Conservation (phyloP, 2,329 filamentous ascomycete genomes). For the Fusarium nodosum region DNA sequence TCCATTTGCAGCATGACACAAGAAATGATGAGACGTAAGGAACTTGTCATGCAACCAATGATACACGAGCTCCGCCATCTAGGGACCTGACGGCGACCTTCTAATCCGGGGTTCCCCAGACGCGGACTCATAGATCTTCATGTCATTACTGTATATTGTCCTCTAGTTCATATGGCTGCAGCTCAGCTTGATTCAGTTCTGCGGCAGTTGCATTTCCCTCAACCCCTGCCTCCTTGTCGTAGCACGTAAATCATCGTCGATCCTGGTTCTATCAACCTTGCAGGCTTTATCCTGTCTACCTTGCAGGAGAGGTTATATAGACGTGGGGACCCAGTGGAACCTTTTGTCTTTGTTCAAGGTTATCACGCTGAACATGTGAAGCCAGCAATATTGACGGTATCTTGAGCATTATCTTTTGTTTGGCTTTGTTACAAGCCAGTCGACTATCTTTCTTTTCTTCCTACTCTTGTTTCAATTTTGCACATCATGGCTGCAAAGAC, state of each 20-base stretch:
- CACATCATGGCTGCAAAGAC: conserved; percentile 7
- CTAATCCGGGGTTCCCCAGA: conserved; percentile 22
- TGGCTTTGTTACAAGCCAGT: not conserved
- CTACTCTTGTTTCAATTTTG: not conserved
- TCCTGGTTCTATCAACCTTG: conserved; percentile 5
- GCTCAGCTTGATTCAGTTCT: conserved; percentile 15
- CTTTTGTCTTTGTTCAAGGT: not conserved
- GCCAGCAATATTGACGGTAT: not conserved
- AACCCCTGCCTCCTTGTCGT: conserved; percentile 5
- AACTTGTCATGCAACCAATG: not conserved
- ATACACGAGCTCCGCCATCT: not conserved
- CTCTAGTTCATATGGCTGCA: not conserved
- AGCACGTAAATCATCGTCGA: conserved; percentile 3
- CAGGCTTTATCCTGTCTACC: not conserved
- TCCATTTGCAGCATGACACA: not conserved
- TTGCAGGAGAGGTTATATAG: conserved; percentile 7
- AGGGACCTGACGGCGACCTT: not conserved
- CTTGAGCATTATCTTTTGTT: not conserved
- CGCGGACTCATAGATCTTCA: conserved; percentile 27
- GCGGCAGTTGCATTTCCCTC: not conserved
- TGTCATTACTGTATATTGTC: conserved; percentile 1
- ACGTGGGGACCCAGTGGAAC: not conserved
- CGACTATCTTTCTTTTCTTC: not conserved
- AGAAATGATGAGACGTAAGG: not conserved
- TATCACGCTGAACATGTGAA: not conserved